A percentile compares a stretch with the other conserved stretches of the same genome.
Conservation (phyloP, 495 filamentous ascomycete genomes). For the Xylaria intraflava region DNA sequence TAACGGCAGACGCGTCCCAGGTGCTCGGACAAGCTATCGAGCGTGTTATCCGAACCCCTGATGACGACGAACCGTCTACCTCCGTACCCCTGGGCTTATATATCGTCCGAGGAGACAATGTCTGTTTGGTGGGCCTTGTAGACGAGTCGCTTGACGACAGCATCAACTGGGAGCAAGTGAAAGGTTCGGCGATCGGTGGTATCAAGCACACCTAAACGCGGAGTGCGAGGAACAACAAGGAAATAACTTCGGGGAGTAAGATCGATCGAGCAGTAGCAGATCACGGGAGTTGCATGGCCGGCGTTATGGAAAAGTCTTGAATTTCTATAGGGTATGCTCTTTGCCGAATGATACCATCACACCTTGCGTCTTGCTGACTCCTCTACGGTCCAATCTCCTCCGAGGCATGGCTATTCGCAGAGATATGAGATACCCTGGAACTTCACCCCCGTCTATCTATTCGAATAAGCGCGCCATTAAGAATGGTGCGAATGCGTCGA, state of each 20-base stretch:
- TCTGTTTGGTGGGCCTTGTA: constrained; percentile 82
- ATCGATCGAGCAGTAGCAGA: neutral
- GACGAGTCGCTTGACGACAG: constrained; percentile 80
- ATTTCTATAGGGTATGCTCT: constrained; percentile 28
- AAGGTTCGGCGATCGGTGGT: constrained; percentile 72
- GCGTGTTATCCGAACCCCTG: constrained; percentile 75
- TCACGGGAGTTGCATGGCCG: constrained; percentile 6
- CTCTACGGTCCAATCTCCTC: constrained; percentile 16
- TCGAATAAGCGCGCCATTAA: constrained; percentile 46
- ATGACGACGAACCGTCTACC: constrained; percentile 73
- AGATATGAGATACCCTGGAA: neutral
- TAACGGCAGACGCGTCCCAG: constrained; percentile 21
- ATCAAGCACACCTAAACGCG: constrained; percentile 56
- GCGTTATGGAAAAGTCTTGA: constrained; percentile 7
- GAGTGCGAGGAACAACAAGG: neutral
- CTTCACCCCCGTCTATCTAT: constrained; percentile 6
- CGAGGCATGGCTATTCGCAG: constrained; percentile 11
- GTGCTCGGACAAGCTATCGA: constrained; percentile 78
- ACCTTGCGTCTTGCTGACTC: constrained; percentile 21
- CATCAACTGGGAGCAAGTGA: constrained; percentile 88
- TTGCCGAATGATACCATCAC: constrained; percentile 26
- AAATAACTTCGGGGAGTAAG: no score
- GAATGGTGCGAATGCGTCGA: constrained; percentile 43
- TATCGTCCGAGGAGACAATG: constrained; percentile 88
- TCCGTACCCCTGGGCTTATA: constrained; percentile 84